phyloP scores from a whole-genome alignment of 805 yeast species.

The Saccharomycopsis sp. region DNA sequence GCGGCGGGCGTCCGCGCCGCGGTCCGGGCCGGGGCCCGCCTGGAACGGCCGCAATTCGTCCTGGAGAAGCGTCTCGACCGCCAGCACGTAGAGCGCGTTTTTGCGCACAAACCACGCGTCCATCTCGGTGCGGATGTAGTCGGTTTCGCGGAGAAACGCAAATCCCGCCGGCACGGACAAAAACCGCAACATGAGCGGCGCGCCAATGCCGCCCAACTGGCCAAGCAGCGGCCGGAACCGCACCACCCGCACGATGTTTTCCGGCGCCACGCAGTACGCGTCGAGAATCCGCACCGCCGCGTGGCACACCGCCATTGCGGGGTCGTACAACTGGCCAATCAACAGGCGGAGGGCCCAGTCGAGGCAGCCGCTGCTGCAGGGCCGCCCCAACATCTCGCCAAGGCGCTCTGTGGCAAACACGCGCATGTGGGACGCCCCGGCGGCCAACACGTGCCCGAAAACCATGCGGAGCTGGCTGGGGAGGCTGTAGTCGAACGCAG shows the following conservation, averaged over 20 bases:
- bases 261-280: constrained; percentile 41
- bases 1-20: background rate
- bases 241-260: constrained; percentile 46
- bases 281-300: constrained; percentile 50
- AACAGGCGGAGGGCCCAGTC: constrained; percentile 48
- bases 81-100: constrained; percentile 39
- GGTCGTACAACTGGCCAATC: constrained; percentile 66
- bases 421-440: constrained; percentile 47
- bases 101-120: constrained; percentile 53
- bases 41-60: constrained; percentile 20
- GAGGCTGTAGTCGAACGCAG: constrained; percentile 50
- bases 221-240: constrained; percentile 48
- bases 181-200: constrained; percentile 54
- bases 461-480: constrained; percentile 65
- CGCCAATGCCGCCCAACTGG: constrained; percentile 45
- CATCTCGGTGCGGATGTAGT: constrained; percentile 61
- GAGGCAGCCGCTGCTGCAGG: constrained; percentile 10
- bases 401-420: constrained; percentile 50
- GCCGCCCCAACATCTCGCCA: constrained; percentile 33
- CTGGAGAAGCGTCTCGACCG: constrained; percentile 37
- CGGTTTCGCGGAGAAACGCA: constrained; percentile 48
- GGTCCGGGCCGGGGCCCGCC: background rate
- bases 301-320: constrained; percentile 46
- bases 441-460: constrained; percentile 55
- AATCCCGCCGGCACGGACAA: constrained; percentile 67